These are phyloP conservation scores for Rosa persica DNA, from an alignment of 306 rosid genomes.

Conservation along the genomic window DNA sequence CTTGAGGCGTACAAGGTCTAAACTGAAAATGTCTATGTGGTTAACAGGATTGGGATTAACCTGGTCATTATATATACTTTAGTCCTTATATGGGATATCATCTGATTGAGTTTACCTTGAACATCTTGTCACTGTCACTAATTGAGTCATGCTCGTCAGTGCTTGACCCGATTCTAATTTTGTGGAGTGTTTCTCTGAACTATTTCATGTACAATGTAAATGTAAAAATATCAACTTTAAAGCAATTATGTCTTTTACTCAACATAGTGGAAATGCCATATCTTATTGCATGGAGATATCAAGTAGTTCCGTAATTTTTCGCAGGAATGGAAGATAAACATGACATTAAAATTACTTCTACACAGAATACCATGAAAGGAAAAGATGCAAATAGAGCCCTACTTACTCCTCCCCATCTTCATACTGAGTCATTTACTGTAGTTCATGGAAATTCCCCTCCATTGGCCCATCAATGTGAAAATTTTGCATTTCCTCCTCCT, in stretches of 20 bases:
- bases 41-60: not conserved
- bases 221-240: constrained; percentile 26
- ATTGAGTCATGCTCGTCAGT: constrained; percentile 2
- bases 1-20: not conserved
- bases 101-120: constrained; percentile 14
- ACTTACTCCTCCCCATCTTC: constrained; percentile 24
- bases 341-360: constrained; percentile 38
- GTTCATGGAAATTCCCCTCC: constrained; percentile 38
- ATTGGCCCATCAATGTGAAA: constrained; percentile 49
- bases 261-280: constrained; percentile 43
- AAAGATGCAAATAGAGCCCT: constrained; percentile 23
- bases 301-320: constrained; percentile 32
- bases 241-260: constrained; percentile 40
- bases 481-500: constrained; percentile 85
- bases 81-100: constrained; percentile 9
- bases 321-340: constrained; percentile 35
- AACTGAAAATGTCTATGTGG: not conserved
- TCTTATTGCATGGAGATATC: constrained; percentile 28
- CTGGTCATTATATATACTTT: not conserved
- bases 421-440: constrained; percentile 25
- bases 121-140: constrained; percentile 15
- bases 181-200: not conserved
- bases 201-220: constrained; percentile 14
- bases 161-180: constrained; percentile 2
- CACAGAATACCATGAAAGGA: constrained; percentile 26